Evolutionary conservation across 176 grass and related monocot species (phyloP).

Genomic region (Avena insularis): DNA sequence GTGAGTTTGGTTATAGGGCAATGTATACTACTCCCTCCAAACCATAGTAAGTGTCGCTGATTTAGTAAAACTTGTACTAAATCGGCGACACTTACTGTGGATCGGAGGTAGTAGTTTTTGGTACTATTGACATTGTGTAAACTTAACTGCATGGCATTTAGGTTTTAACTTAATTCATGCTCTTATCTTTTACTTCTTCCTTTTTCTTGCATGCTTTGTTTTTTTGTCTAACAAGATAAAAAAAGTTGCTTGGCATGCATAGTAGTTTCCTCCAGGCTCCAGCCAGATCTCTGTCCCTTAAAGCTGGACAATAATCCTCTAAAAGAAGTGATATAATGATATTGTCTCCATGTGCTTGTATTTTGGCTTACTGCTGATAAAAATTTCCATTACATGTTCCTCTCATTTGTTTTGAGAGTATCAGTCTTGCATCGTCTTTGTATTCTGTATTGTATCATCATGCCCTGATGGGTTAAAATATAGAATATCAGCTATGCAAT

Average conservation of each 20-base stretch:
- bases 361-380: constrained; percentile 18
- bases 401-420: background rate
- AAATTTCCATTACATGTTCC: background rate
- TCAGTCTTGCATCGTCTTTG: background rate
- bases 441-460: background rate
- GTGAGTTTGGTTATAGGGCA: constrained; percentile 36
- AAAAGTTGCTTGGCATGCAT: constrained; percentile 49
- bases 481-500: background rate
- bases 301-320: constrained; percentile 81
- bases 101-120: background rate
- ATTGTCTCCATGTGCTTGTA: background rate
- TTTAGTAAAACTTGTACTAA: no score
- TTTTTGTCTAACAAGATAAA: constrained; percentile 81
- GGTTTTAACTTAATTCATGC: background rate
- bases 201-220: constrained; percentile 62
- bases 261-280: constrained; percentile 61
- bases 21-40: background rate
- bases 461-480: background rate
- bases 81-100: no score
- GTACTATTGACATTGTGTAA: constrained; percentile 35
- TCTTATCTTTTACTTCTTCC: background rate
- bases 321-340: constrained; percentile 51
- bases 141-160: constrained; percentile 1
- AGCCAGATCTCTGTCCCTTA: constrained; percentile 66
- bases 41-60: no score